These are phyloP conservation scores for Jackrogersella multiformis DNA, from an alignment of 495 filamentous ascomycete genomes.

Conservation along the genomic window DNA sequence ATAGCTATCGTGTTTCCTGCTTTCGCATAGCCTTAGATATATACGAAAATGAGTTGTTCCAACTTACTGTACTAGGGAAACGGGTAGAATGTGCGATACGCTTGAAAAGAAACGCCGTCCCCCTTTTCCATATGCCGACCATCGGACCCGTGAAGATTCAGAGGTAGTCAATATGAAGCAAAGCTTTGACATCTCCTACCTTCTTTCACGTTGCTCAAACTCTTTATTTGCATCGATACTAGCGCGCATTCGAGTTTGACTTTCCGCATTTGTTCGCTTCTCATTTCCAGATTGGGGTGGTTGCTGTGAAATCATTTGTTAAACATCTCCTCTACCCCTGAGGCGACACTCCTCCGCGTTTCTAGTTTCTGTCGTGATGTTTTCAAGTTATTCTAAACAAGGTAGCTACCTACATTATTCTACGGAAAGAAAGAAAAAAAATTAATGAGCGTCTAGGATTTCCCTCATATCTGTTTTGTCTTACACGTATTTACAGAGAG, in stretches of 20 bases:
- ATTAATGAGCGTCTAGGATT: conserved; percentile 3
- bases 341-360: conserved; percentile 5
- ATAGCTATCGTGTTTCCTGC: conserved; percentile 1
- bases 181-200: conserved; percentile 8
- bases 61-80: background rate
- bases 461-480: conserved; percentile 1
- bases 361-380: conserved; percentile 26
- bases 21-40: background rate
- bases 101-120: conserved; percentile 5
- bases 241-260: conserved; percentile 25
- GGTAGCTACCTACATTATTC: background rate
- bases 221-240: conserved; percentile 33
- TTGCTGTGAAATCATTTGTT: conserved; percentile 37
- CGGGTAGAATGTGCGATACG: conserved; percentile 11
- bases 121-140: conserved; percentile 31
- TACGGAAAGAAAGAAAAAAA: too few species aligned
- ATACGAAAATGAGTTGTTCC: background rate
- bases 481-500: conserved; percentile 6
- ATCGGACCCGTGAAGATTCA: conserved; percentile 11
- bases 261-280: conserved; percentile 47
- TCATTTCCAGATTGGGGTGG: conserved; percentile 43
- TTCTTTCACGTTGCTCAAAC: conserved; percentile 36
- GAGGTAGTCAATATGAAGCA: conserved; percentile 33
- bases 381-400: conserved; percentile 8
- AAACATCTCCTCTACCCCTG: conserved; percentile 25